Percentiles rank a stretch among this genome's conserved stretches.
These are phyloP conservation scores for Neofusicoccum umdonicola DNA, from an alignment of 2,329 filamentous ascomycete genomes.

Conservation along the genomic window DNA sequence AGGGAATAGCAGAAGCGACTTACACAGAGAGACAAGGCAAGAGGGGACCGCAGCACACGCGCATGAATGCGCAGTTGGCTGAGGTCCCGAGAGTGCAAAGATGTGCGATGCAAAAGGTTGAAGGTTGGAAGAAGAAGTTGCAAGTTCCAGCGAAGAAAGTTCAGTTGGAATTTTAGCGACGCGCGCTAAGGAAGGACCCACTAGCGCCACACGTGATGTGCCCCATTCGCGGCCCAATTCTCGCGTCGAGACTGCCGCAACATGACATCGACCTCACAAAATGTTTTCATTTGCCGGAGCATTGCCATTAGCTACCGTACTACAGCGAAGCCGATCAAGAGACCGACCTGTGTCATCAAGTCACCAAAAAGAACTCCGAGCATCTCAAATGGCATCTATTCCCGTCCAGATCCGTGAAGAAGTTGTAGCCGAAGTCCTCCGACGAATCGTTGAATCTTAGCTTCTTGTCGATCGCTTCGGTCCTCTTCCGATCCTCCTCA, in stretches of 20 bases:
- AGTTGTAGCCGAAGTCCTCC: constrained; percentile 55
- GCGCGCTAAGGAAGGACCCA: neutral
- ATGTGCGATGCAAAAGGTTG: constrained; percentile 2
- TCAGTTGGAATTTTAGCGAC: constrained; percentile 10
- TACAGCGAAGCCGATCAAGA: too few relatives aligned
- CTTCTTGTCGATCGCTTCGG: constrained; percentile 56
- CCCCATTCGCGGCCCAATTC: neutral
- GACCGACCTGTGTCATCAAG: too few relatives aligned
- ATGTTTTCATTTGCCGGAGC: too few relatives aligned
- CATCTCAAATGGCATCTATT: constrained; percentile 36
- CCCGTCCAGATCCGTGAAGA: constrained; percentile 60
- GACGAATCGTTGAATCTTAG: constrained; percentile 62
- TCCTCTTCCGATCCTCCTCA: constrained; percentile 50
- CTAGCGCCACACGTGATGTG: neutral
- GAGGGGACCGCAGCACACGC: neutral
- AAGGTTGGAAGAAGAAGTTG: neutral
- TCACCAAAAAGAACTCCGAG: too few relatives aligned
- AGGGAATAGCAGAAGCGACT: neutral
- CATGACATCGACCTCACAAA: too few relatives aligned
- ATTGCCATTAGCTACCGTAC: too few relatives aligned
- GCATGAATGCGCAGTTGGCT: neutral
- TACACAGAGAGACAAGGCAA: neutral
- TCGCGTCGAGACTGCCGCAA: too few relatives aligned
- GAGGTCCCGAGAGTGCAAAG: neutral
- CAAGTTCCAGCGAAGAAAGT: neutral